Evolutionary conservation across 2,329 filamentous ascomycete species (phyloP), one percentile per base, ranked within the genome.

Genomic region (Exophiala phaeomuriformis): DNA sequence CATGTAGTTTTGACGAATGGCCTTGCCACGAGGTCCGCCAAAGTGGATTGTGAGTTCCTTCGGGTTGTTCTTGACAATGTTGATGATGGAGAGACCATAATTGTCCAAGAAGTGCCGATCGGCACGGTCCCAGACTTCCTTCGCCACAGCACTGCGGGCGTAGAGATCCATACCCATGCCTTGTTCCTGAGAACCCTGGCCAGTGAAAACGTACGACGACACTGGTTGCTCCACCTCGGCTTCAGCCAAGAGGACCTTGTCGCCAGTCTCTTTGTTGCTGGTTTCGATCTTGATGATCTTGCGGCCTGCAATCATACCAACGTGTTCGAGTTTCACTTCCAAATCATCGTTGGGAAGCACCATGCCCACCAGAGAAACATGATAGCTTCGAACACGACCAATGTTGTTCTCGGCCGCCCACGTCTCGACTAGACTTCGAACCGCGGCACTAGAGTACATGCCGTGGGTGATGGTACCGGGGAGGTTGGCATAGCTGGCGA

Each of bases 111-210:
- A 91, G 70, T 98, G 95, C 73, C 88, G 94, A 74, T 98, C 93
- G 47, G 93, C 94, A 56, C 90, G 84, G 70, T 96, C 93, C 93
- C 93, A 98, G 48, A 98, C 93, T 65, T 95, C 91, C 75, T 90
- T 90, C 58, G 93, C 94, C 19, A 98, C 93, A 36, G 85, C 77
- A 69, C 93, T 97, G 78, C 85, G 95, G 66, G 80, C 86, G 70
- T 98, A 98, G 48, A 98, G 79, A 67, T 97, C 93, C 93, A 98
- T 98, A 73, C 93, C 93, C 93, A 98, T 98, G 58, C 93, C 93
- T 71, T 98, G 93, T 72, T 98, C 93, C 72, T 98, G 94, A 47
- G 90, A 96, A 64, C 93, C 93, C 72, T 98, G 93, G 52, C 93
- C 93, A 60, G 94, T 98, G 73, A 98, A 98, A 63, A 98, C 89